Conservation (phyloP, 2,329 filamentous ascomycete genomes). For the Trichoderma koningii region DNA sequence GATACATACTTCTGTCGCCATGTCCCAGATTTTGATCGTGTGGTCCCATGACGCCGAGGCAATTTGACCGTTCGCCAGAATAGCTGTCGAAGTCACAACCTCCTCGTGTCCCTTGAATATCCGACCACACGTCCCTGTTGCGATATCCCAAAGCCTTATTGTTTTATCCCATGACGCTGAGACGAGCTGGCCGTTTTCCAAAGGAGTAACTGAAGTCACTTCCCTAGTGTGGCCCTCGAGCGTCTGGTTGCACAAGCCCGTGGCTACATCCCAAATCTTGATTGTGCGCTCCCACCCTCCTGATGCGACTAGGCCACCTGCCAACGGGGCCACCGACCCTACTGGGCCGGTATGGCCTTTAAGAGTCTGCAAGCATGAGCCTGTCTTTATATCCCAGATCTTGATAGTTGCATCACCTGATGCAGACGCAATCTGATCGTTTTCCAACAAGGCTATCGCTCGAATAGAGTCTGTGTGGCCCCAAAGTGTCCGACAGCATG, state of each 20-base stretch:
- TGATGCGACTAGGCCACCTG: neutral
- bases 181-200: neutral
- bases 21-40: neutral
- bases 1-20: neutral
- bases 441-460: slow-evolving; percentile 1
- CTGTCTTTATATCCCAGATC: slow-evolving; percentile 20
- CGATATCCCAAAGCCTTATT: slow-evolving; percentile 10
- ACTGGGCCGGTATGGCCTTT: neutral
- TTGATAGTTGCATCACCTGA: neutral
- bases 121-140: neutral
- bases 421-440: slow-evolving; percentile 1
- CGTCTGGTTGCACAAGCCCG: neutral
- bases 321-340: neutral
- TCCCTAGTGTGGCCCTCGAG: neutral
- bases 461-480: neutral
- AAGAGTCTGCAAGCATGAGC: neutral
- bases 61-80: neutral
- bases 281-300: neutral
- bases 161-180: neutral
- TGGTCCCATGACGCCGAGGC: neutral
- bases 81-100: neutral
- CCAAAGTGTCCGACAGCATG: neutral
- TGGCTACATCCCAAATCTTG: slow-evolving; percentile 13
- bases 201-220: neutral
- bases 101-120: neutral